Conservation (phyloP, 2,329 filamentous ascomycete genomes). For the Cercospora sojina region DNA sequence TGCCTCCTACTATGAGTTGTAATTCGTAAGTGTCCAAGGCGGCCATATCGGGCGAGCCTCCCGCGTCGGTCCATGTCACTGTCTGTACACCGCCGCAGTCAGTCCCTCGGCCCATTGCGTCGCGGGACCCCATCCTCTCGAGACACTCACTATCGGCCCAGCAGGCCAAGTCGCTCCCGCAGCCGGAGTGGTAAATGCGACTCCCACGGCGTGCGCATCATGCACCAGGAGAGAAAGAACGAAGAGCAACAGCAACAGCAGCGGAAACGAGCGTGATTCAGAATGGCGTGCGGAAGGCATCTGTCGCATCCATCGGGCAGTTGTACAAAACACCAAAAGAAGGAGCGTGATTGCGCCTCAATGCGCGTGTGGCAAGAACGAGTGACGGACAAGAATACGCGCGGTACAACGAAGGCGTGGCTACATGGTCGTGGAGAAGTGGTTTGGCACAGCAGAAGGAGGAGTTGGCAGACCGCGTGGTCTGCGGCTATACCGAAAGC, state of each 20-base stretch:
- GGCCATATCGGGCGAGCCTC: conserved; percentile 21
- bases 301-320: conserved; percentile 2
- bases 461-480: neutral
- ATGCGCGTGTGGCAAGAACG: neutral
- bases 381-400: neutral
- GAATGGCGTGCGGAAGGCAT: conserved; percentile 11
- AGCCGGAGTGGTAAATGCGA: conserved; percentile 22
- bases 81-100: neutral
- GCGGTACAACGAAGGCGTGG: neutral
- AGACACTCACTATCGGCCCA: conserved; percentile 15
- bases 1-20: conserved; percentile 27
- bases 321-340: neutral
- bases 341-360: neutral
- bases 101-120: neutral
- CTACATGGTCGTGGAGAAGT: neutral
- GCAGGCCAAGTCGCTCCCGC: conserved; percentile 24
- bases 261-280: conserved; percentile 12
- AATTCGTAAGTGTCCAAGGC: conserved; percentile 22
- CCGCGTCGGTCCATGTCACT: conserved; percentile 25
- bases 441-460: neutral
- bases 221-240: conserved; percentile 19
- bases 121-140: neutral
- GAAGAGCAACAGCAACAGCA: conserved; percentile 8
- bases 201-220: conserved; percentile 19
- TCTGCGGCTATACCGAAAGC: neutral